Conservation (phyloP, 805 yeast species). For the Wickerhamiella hasegawae region DNA sequence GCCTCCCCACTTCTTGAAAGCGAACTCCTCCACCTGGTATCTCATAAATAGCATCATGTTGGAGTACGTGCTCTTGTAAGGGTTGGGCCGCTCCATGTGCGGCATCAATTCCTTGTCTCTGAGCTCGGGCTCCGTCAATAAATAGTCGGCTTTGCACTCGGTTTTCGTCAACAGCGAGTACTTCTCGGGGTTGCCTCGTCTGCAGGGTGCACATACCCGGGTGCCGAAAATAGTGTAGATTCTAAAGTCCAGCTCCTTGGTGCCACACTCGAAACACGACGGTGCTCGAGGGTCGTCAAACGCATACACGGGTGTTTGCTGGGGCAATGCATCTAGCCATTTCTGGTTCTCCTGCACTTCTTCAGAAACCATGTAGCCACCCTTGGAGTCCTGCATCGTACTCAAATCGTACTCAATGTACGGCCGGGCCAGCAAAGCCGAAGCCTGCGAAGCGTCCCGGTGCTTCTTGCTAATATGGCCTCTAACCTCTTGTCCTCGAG, state of each 20-base stretch:
- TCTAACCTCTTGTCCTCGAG: background rate
- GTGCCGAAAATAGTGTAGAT: conserved; percentile 47
- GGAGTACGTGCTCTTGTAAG: conserved; percentile 76
- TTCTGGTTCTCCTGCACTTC: conserved; percentile 15
- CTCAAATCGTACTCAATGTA: conserved; percentile 51
- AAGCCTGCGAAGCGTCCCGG: conserved; percentile 3
- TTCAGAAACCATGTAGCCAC: conserved; percentile 58
- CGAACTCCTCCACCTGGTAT: conserved; percentile 84
- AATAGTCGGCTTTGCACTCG: conserved; percentile 83
- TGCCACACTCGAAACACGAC: conserved; percentile 66
- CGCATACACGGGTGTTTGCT: conserved; percentile 22
- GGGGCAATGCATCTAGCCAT: conserved; percentile 16
- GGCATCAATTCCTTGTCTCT: conserved; percentile 52
- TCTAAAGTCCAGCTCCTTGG: conserved; percentile 66
- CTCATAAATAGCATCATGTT: conserved; percentile 86
- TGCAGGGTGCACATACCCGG: conserved; percentile 70
- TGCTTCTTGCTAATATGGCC: background rate
- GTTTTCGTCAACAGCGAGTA: conserved; percentile 86
- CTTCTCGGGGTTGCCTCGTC: conserved; percentile 61
- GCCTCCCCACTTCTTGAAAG: conserved; percentile 91
- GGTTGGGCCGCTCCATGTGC: conserved; percentile 80
- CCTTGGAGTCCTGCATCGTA: conserved; percentile 74
- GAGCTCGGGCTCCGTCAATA: conserved; percentile 85
- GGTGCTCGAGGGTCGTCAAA: conserved; percentile 58
- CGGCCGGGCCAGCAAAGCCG: conserved; percentile 14